Base-by-base conservation (phyloP, 2,329 filamentous ascomycete genomes). In the Calonectria hawksworthii region DNA sequence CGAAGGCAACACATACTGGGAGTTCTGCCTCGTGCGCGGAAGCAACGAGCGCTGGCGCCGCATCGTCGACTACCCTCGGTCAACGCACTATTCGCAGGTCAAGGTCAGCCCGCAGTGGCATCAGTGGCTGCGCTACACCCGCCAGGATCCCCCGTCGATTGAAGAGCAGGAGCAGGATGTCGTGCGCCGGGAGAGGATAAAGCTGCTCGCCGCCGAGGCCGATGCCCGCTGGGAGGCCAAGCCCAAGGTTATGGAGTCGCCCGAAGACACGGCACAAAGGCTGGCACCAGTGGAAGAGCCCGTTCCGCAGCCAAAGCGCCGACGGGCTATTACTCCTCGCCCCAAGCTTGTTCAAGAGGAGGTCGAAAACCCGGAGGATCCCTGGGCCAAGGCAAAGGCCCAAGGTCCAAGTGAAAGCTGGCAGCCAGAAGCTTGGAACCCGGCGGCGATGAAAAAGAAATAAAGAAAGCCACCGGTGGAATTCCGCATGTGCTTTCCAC, bases 1-100 rank as follows among this genome's bases (percentile, higher is more conserved):
- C 73, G 81, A 90, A 30, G 92, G 92, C 70, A 93, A 94, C 85
- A 93, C 92, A 5, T 94, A 90, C 86, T 94, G 92, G 92, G 91
- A 93, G 80, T 93, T 94, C 84, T 88, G 88, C 73, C 89, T 92
- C 77, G 79, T 84, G 9, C 86, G 88, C 70, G 84, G 85, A 71
- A 78, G 76, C 34, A 76, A 75, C 71, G 84, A 86, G 64, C 89
- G 90, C 77, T 90, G 90, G 88, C 90, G 92, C 38, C 90, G 92
- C 82, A 93, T 93, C 76, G 91, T 93, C 64, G 81, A 91, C 78
- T 92, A 91, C 83, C 91, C 91, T 14, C 84, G 86, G 64, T 86
- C 86, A 54, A 88, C 88, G 3, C 90, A 91, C 82, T 86, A 87
- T 80, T 90, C 87, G 79, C 88, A 90, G 41, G 88, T 93, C 69